A percentile compares a stretch with the other conserved stretches of the same genome.
Evolutionary conservation across 495 filamentous ascomycete genomes (phyloP).

Genomic region (Neurospora sp.): DNA sequence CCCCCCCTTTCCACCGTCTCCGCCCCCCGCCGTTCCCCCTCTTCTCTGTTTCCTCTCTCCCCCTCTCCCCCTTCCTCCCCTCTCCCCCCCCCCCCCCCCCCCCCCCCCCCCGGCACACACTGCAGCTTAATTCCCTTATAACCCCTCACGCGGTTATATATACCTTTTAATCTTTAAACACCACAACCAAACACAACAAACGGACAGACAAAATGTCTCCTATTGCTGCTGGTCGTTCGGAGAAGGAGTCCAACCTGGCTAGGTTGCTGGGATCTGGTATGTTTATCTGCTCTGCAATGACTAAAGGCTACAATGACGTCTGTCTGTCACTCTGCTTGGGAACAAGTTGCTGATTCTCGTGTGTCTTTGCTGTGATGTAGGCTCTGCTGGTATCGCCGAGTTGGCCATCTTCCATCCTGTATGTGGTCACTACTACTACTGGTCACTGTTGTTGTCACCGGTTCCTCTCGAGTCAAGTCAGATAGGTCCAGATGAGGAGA

Average conservation of each 20-base stretch:
- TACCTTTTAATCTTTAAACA: not conserved
- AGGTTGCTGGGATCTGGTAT: slow-evolving; percentile 85
- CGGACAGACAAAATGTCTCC: slow-evolving; percentile 36
- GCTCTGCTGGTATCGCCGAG: slow-evolving; percentile 90
- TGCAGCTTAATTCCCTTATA: not conserved
- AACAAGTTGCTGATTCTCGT: slow-evolving; percentile 1
- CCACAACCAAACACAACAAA: not conserved
- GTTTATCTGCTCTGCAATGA: slow-evolving; percentile 8
- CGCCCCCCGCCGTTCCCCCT: no score
- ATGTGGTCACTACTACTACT: slow-evolving; percentile 22
- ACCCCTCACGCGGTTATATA: not conserved
- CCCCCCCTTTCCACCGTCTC: no score
- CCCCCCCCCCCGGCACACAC: not conserved
- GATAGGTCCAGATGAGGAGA: not conserved
- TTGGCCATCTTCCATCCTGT: slow-evolving; percentile 95
- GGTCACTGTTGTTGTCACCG: not conserved
- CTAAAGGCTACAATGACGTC: not conserved
- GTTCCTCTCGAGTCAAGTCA: not conserved
- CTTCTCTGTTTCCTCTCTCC: no score
- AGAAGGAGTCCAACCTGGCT: slow-evolving; percentile 84
- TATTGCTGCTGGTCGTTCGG: slow-evolving; percentile 41
- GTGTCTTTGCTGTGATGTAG: slow-evolving; percentile 30
- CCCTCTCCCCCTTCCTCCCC: no score
- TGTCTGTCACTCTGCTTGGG: not conserved
- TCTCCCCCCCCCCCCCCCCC: no score